Evolutionary conservation across 495 filamentous ascomycete species (phyloP).

Genomic region (Xeromyces bisporus): DNA sequence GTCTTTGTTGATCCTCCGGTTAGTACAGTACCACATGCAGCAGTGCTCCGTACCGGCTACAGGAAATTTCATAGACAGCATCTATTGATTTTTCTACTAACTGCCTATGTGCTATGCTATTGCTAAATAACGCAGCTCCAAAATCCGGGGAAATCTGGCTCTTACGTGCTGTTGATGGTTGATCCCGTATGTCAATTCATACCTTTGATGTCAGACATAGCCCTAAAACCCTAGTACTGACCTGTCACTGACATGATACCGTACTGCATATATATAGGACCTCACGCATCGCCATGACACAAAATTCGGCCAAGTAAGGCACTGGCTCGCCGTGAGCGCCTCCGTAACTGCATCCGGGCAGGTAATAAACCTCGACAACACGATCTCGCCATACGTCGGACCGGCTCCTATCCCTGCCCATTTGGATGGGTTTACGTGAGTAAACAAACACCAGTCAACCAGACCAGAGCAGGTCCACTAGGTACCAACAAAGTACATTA

Average conservation of each 20-base stretch:
- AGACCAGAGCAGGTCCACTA: no score
- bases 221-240: no score
- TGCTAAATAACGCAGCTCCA: no score
- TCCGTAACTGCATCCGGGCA: not conserved
- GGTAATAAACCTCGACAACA: not conserved
- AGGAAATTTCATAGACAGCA: no score
- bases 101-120: no score
- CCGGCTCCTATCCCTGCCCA: constrained; percentile 3
- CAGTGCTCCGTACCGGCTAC: no score
- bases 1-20: constrained; percentile 4
- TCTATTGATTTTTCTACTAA: no score
- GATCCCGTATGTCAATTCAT: constrained; percentile 4
- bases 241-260: no score
- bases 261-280: no score
- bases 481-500: not conserved
- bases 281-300: constrained; percentile 3
- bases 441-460: no score
- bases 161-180: constrained; percentile 2
- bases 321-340: constrained; percentile 1
- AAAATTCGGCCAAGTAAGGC: constrained; percentile 3
- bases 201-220: no score
- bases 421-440: constrained; percentile 1
- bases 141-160: not conserved
- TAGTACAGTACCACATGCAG: no score
- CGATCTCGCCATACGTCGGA: constrained; percentile 1